Evolutionary conservation across 805 yeast genomes (phyloP).

Genomic region (Candida golubevii): DNA sequence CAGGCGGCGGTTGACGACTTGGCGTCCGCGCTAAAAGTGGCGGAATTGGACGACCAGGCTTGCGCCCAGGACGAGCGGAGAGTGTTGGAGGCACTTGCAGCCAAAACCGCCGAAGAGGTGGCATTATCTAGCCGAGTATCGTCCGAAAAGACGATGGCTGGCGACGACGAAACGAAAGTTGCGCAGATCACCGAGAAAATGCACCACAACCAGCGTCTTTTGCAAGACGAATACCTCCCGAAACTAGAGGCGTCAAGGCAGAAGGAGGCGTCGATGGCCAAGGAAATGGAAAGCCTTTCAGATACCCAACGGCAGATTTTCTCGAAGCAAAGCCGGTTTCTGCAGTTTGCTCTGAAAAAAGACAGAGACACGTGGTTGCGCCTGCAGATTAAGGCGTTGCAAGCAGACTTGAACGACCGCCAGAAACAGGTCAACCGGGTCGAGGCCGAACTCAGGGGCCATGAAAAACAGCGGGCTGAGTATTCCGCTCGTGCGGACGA

Average conservation of each 20-base stretch:
- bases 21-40: slow-evolving; percentile 46
- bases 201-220: slow-evolving; percentile 30
- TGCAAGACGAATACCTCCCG: slow-evolving; percentile 28
- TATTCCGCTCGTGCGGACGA: slow-evolving; percentile 7
- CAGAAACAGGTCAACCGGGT: slow-evolving; percentile 1
- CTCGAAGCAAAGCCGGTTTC: slow-evolving; percentile 66
- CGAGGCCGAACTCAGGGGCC: slow-evolving; percentile 7
- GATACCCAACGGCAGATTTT: slow-evolving; percentile 56
- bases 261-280: slow-evolving; percentile 39
- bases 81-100: slow-evolving; percentile 44
- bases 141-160: slow-evolving; percentile 26
- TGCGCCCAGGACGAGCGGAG: slow-evolving; percentile 48
- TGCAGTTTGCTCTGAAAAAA: slow-evolving; percentile 48
- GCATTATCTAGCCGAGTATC: slow-evolving; percentile 38
- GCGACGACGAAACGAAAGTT: slow-evolving; percentile 19
- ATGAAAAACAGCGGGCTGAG: slow-evolving; percentile 25
- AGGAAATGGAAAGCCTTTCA: slow-evolving; percentile 37
- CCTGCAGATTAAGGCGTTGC: slow-evolving; percentile 42
- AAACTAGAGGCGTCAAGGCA: slow-evolving; percentile 32
- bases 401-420: slow-evolving; percentile 15
- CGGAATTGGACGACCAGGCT: slow-evolving; percentile 54
- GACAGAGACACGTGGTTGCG: slow-evolving; percentile 70
- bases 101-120: slow-evolving; percentile 42
- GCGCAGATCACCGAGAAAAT: slow-evolving; percentile 26
- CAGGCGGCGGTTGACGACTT: slow-evolving; percentile 44